Conservation (phyloP, 2,329 filamentous ascomycete species). For the Aspergillus fijiensis region DNA sequence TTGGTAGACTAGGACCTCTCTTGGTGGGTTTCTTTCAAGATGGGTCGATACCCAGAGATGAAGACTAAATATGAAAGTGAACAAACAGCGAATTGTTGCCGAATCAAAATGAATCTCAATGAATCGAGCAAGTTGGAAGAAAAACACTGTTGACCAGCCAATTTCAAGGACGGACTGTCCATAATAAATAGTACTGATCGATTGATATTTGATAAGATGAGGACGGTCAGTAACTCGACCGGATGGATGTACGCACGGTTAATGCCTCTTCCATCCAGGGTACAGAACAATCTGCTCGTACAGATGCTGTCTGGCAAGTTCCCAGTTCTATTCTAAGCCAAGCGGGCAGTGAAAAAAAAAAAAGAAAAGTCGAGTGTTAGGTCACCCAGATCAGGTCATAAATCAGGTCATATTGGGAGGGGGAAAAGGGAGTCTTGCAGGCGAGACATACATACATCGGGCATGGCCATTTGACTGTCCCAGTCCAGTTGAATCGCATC, state of each 20-base stretch:
- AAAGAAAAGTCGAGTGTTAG: too few relatives aligned
- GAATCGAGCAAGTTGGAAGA: not conserved
- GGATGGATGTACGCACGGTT: not conserved
- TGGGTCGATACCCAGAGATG: not conserved
- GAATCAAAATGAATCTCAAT: not conserved
- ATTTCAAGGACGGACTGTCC: not conserved
- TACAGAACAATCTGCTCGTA: too few relatives aligned
- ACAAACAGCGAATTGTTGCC: too few relatives aligned
- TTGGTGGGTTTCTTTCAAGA: not conserved
- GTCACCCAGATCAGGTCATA: too few relatives aligned
- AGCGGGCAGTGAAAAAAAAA: not conserved
- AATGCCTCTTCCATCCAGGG: not conserved
- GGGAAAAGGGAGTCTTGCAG: not conserved
- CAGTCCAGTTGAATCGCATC: not conserved
- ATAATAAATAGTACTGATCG: not conserved
- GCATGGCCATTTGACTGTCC: not conserved
- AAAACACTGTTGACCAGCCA: not conserved
- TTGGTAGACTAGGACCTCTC: not conserved
- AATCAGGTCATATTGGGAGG: not conserved
- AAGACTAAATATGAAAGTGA: too few relatives aligned
- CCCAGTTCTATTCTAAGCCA: not conserved
- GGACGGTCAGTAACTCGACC: not conserved
- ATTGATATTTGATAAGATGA: not conserved
- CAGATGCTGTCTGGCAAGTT: too few relatives aligned
- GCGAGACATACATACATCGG: conserved; percentile 2